phyloP scores from a whole-genome alignment of 1,284 basidiomycete species.

The Ceratobasidium sp. region DNA sequence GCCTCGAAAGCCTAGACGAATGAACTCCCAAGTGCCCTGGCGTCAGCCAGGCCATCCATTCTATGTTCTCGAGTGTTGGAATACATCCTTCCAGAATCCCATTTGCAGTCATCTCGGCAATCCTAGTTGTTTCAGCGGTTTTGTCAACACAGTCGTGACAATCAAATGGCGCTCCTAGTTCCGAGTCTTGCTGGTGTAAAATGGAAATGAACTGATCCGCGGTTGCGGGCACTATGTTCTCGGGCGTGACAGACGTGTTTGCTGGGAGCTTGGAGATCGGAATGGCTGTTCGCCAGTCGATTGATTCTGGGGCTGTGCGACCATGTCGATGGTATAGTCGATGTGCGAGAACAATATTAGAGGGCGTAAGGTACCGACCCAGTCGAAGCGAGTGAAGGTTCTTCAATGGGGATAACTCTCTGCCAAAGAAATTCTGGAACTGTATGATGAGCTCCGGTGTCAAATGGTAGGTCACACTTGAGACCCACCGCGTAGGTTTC shows the following conservation, averaged over 20 bases:
- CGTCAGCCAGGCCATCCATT: slow-evolving; percentile 29
- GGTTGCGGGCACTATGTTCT: background rate
- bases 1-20: too few relatives aligned
- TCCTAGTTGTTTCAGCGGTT: background rate
- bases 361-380: slow-evolving; percentile 17
- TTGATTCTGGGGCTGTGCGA: background rate
- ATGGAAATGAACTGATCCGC: slow-evolving; percentile 7
- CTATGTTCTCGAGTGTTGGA: background rate
- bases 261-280: background rate
- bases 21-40: slow-evolving; percentile 5
- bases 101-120: slow-evolving; percentile 13
- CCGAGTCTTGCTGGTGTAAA: slow-evolving; percentile 8
- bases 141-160: slow-evolving; percentile 3
- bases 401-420: slow-evolving; percentile 9
- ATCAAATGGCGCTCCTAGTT: background rate
- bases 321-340: slow-evolving; percentile 17
- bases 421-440: background rate
- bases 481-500: slow-evolving; percentile 14
- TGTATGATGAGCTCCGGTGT: background rate
- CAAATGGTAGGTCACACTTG: background rate
- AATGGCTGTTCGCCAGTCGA: too few relatives aligned
- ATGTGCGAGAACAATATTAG: slow-evolving; percentile 17
- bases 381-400: slow-evolving; percentile 3
- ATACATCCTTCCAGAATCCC: background rate
- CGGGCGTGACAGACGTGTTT: too few relatives aligned